Evolutionary conservation across 2,329 filamentous ascomycete species (phyloP).

Genomic region (Fusarium abutilonis): DNA sequence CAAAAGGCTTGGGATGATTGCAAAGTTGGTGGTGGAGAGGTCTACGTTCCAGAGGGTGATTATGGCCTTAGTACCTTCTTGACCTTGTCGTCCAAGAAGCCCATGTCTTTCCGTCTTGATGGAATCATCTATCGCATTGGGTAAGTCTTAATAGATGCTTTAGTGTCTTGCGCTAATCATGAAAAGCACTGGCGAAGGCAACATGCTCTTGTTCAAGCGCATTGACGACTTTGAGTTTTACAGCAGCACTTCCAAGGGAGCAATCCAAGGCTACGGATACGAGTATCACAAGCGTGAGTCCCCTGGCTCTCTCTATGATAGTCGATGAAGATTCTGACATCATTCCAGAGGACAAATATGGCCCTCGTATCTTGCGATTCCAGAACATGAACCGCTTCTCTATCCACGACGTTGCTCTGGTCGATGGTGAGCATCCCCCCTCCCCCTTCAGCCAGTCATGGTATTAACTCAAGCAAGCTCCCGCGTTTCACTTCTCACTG

Average conservation of each 20-base stretch:
- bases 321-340: neutral
- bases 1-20: slow-evolving; percentile 36
- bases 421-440: slow-evolving; percentile 14
- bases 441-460: fast-evolving
- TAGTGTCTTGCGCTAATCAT: neutral
- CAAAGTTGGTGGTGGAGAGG: slow-evolving; percentile 27
- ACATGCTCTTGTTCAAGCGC: slow-evolving; percentile 38
- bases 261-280: slow-evolving; percentile 28
- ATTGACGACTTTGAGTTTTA: slow-evolving; percentile 37
- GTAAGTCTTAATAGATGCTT: neutral
- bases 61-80: slow-evolving; percentile 34
- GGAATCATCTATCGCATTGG: slow-evolving; percentile 33
- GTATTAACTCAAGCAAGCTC: slow-evolving; percentile 7
- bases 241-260: slow-evolving; percentile 37
- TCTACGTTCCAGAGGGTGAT: slow-evolving; percentile 31
- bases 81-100: slow-evolving; percentile 27
- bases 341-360: slow-evolving; percentile 21
- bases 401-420: slow-evolving; percentile 33
- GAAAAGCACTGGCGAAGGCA: slow-evolving; percentile 20
- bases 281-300: slow-evolving; percentile 2
- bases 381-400: slow-evolving; percentile 34
- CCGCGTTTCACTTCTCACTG: slow-evolving; percentile 30
- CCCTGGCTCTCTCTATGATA: fast-evolving
- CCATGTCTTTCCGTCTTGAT: slow-evolving; percentile 38
- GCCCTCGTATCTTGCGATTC: slow-evolving; percentile 34